Evolutionary conservation across 768 basidiomycete species (phyloP).

Genomic region (Suillus placidus): DNA sequence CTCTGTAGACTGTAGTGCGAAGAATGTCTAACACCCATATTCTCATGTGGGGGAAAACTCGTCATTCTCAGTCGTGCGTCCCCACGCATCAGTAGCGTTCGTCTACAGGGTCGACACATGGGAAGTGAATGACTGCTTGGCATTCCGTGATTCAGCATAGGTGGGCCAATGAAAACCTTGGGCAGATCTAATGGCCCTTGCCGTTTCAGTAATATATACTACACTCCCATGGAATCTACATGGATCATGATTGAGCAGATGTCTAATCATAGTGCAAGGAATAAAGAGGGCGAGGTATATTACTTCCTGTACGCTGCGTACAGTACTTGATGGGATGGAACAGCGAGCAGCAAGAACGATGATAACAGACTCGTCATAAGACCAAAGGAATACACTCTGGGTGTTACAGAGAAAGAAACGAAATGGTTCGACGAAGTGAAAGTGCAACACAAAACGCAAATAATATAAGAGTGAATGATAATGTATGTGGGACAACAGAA

Average conservation of each 20-base stretch:
- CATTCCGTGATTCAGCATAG: background rate
- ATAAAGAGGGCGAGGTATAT: background rate
- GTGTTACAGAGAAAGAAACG: background rate
- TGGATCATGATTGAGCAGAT: background rate
- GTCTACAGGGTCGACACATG: background rate
- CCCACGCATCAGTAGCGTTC: background rate
- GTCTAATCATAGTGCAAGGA: background rate
- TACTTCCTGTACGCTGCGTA: background rate
- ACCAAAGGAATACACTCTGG: background rate
- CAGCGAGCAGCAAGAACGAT: background rate
- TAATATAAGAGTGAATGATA: slow-evolving; percentile 2
- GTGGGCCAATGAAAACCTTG: background rate
- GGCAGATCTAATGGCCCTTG: background rate
- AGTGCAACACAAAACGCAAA: slow-evolving; percentile 6
- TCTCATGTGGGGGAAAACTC: slow-evolving; percentile 24
- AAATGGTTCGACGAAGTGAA: background rate
- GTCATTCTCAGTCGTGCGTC: background rate
- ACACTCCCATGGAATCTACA: background rate
- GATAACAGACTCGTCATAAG: background rate
- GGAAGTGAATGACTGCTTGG: background rate
- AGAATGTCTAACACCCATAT: slow-evolving; percentile 71
- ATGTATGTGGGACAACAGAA: background rate
- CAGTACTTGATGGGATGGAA: background rate
- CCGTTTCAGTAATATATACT: background rate
- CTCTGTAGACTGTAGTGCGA: slow-evolving; percentile 25